phyloP scores from a whole-genome alignment of 768 basidiomycete species.

The Tricholoma matsutake region DNA sequence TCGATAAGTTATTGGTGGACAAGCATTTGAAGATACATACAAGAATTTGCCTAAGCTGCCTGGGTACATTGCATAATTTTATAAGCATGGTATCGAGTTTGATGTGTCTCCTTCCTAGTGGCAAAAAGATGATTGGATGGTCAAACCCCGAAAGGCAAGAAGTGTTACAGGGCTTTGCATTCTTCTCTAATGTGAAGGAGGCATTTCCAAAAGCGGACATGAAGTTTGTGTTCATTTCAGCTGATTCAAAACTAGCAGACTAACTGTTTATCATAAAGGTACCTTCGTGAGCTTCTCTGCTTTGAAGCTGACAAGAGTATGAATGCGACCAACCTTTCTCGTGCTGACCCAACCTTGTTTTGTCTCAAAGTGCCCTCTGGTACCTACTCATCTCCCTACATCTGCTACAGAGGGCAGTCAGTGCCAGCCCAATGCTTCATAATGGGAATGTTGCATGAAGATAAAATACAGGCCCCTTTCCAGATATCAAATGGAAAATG shows the following conservation, averaged over 20 bases:
- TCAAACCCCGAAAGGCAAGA: neutral
- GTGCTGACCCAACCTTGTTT: neutral
- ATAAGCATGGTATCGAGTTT: neutral
- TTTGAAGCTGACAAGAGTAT: no score
- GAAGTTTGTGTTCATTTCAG: no score
- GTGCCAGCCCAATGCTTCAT: no score
- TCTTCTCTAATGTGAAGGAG: neutral
- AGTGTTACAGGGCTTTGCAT: neutral
- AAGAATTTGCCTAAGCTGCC: neutral
- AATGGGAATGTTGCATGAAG: no score
- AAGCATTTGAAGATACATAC: neutral
- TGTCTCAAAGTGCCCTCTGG: slow-evolving; percentile 3
- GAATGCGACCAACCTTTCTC: neutral
- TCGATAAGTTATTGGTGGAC: no score
- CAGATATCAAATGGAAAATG: no score
- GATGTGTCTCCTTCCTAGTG: neutral
- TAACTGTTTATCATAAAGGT: neutral
- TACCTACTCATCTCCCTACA: no score
- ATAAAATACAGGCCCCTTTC: no score
- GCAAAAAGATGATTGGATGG: neutral
- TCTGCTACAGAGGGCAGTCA: no score
- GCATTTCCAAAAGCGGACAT: no score
- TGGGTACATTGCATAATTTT: neutral
- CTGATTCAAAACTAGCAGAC: no score
- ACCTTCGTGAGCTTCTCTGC: no score